Evolutionary conservation across 768 basidiomycete species (phyloP), one percentile per base, ranked within the genome.

Genomic region (Lyophyllum decastes): DNA sequence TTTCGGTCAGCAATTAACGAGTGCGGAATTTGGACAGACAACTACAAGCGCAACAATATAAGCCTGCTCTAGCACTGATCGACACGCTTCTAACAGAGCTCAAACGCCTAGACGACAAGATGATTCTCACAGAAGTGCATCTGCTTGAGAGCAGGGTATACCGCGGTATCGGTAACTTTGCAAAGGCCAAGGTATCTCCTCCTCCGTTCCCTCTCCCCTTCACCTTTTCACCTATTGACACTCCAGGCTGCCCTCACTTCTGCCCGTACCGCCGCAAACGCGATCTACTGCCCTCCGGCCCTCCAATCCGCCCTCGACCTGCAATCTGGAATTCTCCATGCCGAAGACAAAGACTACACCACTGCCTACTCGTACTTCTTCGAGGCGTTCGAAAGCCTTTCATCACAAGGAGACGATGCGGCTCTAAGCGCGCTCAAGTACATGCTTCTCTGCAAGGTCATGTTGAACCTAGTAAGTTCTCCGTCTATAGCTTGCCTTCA

Each of bases 341-440:
- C 96, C 0, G 95, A 99, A 64, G 96, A 99, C 67, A 96, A 95
- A 69, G 96, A 98, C 73, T 98, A 97, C 72, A 95, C 85, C 57
- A 99, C 96, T 0, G 96, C 88, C 21, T 97, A 97, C 72, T 94
- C 92, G 0, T 99, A 98, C 76, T 98, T 98, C 75, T 94, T 92
- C 64, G 96, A 98, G 74, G 88, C 94, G 2, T 98, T 98, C 61
- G 97, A 99, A 73, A 94, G 88, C 51, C 78, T 94, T 62, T 85
- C 85, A 41, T 71, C 86, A 1, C 89, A 94, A 56, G 94, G 89
- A 19, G 88, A 93, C 61, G 82, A 85, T 0, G 94, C 94, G 0
- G 52, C 52, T 6, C 78, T 97, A 19, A 85, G 82, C 1, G 94
- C 94, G 4, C 78, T 99, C 62, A 98, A 99, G 74, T 98, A 99